Evolutionary conservation across 2,329 filamentous ascomycete genomes (phyloP), one percentile per base, ranked within the genome.

Genomic region (Colletotrichum musae): DNA sequence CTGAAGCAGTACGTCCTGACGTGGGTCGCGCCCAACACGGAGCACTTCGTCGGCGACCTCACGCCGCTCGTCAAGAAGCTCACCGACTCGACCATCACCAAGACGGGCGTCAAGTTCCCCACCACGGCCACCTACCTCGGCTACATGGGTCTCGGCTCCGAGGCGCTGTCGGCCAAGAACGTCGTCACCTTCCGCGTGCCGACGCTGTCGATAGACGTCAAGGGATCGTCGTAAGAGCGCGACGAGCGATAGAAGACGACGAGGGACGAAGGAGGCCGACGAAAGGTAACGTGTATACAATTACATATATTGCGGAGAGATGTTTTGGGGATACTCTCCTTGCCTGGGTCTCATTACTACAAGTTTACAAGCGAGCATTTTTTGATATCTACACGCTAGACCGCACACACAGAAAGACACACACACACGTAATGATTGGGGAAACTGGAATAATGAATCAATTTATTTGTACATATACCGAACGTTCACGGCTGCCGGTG

Each of bases 141-240:
- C 21, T 85, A 87, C 71, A 77, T 88, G 72, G 80, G 80, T 53
- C 85, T 88, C 70, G 87, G 87, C 24, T 83, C 83, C 15, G 87
- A 89, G 74, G 80, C 85, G 0, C 85, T 84, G 75, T 82, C 77
- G 6, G 77, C 82, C 7, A 64, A 74, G 26, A 72, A 74, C 4
- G 82, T 81, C 47, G 85, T 87, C 58, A 88, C 86, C 1, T 87
- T 88, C 71, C 77, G 77, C 41, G 85, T 86, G 3, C 76, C 80
- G 9, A 67, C 74, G 24, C 71, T 84, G 47, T 76, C 79, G 32
- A 79, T 84, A 71, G 77, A 82, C 50, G 74, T 69, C 45, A 58
- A 68, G 58, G 54, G 41, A 47, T 58, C 53, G 5, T 59, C 56
- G 32, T 65, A 18, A 26, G n/a, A 7, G 21, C 32, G 2, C 21